Base-by-base conservation (phyloP, 805 yeast species). In the Wickerhamomyces rabaulensis region DNA sequence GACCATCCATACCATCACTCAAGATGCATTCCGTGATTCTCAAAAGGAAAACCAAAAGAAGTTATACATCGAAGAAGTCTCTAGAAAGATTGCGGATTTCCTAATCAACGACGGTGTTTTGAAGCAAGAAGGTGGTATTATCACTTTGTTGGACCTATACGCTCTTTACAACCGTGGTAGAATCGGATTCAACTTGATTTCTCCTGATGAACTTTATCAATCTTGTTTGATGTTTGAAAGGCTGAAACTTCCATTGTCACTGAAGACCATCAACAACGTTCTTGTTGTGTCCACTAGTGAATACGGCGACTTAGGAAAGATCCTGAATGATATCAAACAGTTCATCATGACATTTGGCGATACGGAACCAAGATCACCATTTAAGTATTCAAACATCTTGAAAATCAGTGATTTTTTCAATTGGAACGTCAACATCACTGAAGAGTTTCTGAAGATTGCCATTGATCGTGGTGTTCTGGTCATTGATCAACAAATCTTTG, bases 31-130 rank as follows among this genome's bases (percentile, higher is more conserved):
- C 9, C 47, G 42, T 27, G 52, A 48, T 25, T 49, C 52, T 16
- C 21, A 56, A 57, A 35, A 52, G 54, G 39, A 65, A 52, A 22
- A 61, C 42, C 64, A 70, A 44, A 55, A 76, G 52, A 54, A 66
- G 19, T 54, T 74, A n/a, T 78, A 75, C 49, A 65, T 76, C 25
- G 79, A 80, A 48, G 96, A 89, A 56, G 67, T 89, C 16, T 78
- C 97, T 0, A 73, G 96, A 44, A 91, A 88, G 57, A 60, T 92
- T 3, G 82, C 88, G 37, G 96, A 87, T 55, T 90, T 80, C 62
- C 67, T 87, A 9, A 65, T 69, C 9, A 63, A 64, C 51, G 58
- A 68, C 49, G 60, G 78, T 42, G 55, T 81, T 21, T 54, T 82
- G 46, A 71, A 67, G 37, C 69, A 67, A 31, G 74, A 73, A 41